Evolutionary conservation across 495 filamentous ascomycete genomes (phyloP), one percentile per base, ranked within the genome.

Genomic region (Penicillium lividum): DNA sequence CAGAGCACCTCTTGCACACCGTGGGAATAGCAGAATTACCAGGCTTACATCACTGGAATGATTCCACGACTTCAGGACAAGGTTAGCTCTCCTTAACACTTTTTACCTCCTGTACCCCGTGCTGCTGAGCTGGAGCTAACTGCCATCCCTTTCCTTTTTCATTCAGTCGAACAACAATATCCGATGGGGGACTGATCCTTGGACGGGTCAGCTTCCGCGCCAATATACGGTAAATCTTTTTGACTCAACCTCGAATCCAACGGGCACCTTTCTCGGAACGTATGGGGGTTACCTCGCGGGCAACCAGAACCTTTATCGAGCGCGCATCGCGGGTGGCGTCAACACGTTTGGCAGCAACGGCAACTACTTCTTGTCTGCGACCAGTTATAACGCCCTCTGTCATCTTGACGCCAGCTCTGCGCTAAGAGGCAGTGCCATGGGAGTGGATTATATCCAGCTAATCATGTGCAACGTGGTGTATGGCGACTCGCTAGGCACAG

Each of bases 1-100:
- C 10, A 49, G 46, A 27, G 28, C 18, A 49, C 46, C 25, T n/a
- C 46, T 49, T 49, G 46, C 25, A 29, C 46, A 15, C 27, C 46
- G 5, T 13, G 13, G 13, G 46, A 49, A 30, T 22, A 49, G 25
- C 46, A 49, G 22, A 7, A 49, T 29, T 49, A 49, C 28, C 46
- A 49, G 28, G 11, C 3, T 6, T 15, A 29, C 13, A 49, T 49
- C 22, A 49, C n/a, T 25, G 10, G 27, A 5, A 49, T 49, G n/a
- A 25, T 49, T 29, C 13, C 46, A 5, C 7, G 4, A 4, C 18
- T 27, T 49, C 13, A 49, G 4, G 46, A 49, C 27, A 49, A 5
- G 46, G 46, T 49, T 4, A 34, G 31, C 7, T 34, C 31, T 8
- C 31, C 31, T 34, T 34, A 34, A 34, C 31, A 34, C 31, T 34